Conservation (phyloP, 1,284 basidiomycete species). For the Sanghuangporus sanghuang region DNA sequence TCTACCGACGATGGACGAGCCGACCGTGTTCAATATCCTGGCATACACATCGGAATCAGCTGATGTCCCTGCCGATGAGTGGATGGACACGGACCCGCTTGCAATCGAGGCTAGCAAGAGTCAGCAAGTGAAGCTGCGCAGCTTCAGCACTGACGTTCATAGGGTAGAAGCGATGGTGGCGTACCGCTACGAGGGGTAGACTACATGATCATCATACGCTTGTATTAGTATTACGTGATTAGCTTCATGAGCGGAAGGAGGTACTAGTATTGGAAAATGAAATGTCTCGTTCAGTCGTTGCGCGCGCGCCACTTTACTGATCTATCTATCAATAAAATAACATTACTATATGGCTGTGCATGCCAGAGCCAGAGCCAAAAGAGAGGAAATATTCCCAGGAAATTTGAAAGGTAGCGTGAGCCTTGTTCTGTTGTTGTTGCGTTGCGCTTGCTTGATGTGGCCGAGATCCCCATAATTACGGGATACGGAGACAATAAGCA, state of each 20-base stretch:
- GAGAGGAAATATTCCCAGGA: too few species aligned
- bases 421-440: too few species aligned
- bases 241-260: too few species aligned
- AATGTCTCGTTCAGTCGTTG: too few species aligned
- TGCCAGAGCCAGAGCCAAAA: too few species aligned
- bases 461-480: too few species aligned
- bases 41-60: constrained; percentile 88
- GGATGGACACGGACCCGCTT: constrained; percentile 93
- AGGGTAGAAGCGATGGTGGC: constrained; percentile 88
- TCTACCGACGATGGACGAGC: constrained; percentile 91
- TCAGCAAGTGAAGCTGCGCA: constrained; percentile 90
- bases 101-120: constrained; percentile 95
- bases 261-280: too few species aligned
- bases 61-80: constrained; percentile 84
- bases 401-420: too few species aligned
- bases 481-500: neutral
- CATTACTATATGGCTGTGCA: too few species aligned
- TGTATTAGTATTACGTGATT: neutral
- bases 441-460: too few species aligned
- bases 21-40: constrained; percentile 93
- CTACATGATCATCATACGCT: neutral
- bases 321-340: too few species aligned
- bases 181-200: constrained; percentile 66
- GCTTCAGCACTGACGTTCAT: constrained; percentile 88
- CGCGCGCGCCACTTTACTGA: too few species aligned